Conservation (phyloP, 2,329 filamentous ascomycete genomes). For the Botrytis fragariae region DNA sequence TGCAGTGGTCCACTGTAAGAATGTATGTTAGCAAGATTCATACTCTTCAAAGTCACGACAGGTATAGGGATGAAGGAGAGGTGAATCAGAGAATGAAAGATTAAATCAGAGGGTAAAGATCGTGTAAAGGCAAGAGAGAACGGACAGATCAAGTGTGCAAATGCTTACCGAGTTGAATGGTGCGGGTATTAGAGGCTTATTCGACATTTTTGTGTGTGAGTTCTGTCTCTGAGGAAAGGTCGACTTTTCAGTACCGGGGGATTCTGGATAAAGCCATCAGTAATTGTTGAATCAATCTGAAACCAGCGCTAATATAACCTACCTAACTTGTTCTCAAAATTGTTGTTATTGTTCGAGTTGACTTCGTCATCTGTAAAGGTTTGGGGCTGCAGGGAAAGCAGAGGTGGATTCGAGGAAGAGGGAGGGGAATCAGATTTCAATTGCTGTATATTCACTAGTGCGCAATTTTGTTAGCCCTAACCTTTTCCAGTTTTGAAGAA, state of each 20-base stretch:
- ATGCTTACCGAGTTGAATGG: constrained; percentile 9
- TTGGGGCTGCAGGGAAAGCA: not conserved
- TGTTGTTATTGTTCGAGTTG: not conserved
- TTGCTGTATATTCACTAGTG: constrained; percentile 2
- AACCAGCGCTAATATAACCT: not conserved
- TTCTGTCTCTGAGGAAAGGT: not conserved
- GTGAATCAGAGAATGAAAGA: not conserved
- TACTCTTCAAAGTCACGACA: not conserved
- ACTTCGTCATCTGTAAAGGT: not conserved
- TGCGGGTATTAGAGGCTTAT: constrained; percentile 13
- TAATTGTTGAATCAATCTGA: not conserved
- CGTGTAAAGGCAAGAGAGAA: not conserved
- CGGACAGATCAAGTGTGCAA: not conserved
- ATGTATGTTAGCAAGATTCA: not conserved
- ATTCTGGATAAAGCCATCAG: constrained; percentile 5
- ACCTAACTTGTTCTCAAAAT: not conserved
- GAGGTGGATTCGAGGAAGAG: not conserved
- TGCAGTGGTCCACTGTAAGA: constrained; percentile 11
- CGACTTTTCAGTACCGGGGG: not conserved
- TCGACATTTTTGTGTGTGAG: constrained; percentile 8
- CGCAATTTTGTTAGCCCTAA: not conserved
- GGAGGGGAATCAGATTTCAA: not conserved
- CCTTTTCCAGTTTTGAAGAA: not conserved
- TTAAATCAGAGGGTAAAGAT: not conserved
- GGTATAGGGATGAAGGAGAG: not conserved